Base-by-base conservation (phyloP, 495 filamentous ascomycete genomes). In the Sordaria brevicollis region DNA sequence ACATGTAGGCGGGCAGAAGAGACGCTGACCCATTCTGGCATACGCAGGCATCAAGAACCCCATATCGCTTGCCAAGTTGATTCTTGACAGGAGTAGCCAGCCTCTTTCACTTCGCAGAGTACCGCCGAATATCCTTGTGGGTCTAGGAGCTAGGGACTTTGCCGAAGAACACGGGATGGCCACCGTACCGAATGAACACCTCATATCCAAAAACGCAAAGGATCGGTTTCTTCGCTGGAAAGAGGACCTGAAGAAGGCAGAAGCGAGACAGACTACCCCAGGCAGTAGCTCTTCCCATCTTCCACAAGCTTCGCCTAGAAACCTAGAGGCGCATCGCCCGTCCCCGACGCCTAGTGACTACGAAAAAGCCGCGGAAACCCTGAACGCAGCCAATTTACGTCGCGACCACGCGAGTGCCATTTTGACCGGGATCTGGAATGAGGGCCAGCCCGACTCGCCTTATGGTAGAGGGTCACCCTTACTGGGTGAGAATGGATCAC, bases 81-180 rank as follows among this genome's bases (percentile, higher is more conserved):
- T 99, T 54, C 89, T 96, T 13, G 91, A 97, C 29, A 82, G 87
- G 43, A 90, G 92, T 34, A 89, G 85, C 54, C 83, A 86, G 69
- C 86, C 89, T 4, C 81, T 97, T 25, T 91, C 92, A 7, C 85
- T 97, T 67, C 88, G 90, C 66, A 89, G 96, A 35, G 92, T 99
- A 10, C 94, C 96, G 19, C 96, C 95, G 5, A 97, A 98, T 73
- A 87, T 98, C 36, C 86, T 99, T 3, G 91, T 94, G 19, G 93
- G 92, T 37, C 80, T 89, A 68, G 95, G 95, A 11, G 95, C 95
- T 9, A 89, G 85, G 21, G 88, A 91, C 29, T 99, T 96, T 77
- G 95, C 95, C 8, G 89, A 86, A 67, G 88, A 94, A 65, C 84
- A 92, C 66, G 88, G 91, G 3, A 85, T 98, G 71, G 76, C 86